These are phyloP conservation scores for Dichotomopilus funicola DNA, from an alignment of 2,329 filamentous ascomycete genomes.

Conservation along the genomic window DNA sequence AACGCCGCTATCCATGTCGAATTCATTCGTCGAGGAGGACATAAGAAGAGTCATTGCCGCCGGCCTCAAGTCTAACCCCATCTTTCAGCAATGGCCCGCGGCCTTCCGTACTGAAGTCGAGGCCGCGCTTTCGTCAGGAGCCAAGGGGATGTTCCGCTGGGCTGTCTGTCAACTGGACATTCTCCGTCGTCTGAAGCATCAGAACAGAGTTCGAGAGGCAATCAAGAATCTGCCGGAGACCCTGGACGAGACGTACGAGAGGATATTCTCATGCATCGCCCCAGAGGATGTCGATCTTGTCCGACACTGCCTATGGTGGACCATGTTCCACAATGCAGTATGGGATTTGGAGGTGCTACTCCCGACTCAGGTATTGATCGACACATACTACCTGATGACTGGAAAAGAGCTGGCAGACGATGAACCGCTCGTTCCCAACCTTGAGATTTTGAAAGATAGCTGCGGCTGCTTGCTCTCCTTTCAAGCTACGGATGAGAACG, in stretches of 20 bases:
- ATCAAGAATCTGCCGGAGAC: neutral
- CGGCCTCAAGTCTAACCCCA: neutral
- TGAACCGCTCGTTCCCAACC: too few species aligned
- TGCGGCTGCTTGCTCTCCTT: too few species aligned
- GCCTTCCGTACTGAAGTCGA: neutral
- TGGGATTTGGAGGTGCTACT: too few species aligned
- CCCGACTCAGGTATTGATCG: too few species aligned
- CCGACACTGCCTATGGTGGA: too few species aligned
- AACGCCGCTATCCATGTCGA: conserved; percentile 25
- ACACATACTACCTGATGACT: too few species aligned
- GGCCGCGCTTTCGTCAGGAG: neutral
- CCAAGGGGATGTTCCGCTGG: conserved; percentile 1
- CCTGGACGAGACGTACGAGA: neutral
- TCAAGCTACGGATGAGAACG: too few species aligned
- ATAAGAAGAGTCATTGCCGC: conserved; percentile 14
- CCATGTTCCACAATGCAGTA: too few species aligned
- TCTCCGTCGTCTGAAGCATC: neutral
- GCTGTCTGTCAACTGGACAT: neutral
- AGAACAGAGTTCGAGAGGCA: neutral
- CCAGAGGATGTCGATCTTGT: too few species aligned
- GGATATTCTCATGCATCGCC: neutral
- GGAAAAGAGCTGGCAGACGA: too few species aligned
- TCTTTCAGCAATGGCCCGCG: conserved; percentile 3
- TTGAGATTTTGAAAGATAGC: too few species aligned
- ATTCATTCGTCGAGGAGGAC: conserved; percentile 23